Evolutionary conservation across 768 basidiomycete genomes (phyloP).

Genomic region (Trametes meyenii): DNA sequence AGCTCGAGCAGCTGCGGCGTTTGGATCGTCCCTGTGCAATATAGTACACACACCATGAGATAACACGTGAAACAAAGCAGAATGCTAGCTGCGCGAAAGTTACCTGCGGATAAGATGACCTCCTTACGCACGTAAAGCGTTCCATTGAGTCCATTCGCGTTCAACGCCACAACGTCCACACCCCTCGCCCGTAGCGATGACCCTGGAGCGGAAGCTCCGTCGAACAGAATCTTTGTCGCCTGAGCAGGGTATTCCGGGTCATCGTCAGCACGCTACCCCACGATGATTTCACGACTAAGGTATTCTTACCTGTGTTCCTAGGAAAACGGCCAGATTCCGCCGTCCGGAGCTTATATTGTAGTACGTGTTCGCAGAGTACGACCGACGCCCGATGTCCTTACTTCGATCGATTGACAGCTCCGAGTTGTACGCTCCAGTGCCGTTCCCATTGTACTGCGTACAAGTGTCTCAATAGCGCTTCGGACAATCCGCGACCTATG

Average conservation of each 20-base stretch:
- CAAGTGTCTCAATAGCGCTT: background rate
- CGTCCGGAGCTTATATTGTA: background rate
- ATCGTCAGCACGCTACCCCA: too few species aligned
- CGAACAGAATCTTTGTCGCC: background rate
- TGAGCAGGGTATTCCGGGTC: too few species aligned
- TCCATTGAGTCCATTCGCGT: background rate
- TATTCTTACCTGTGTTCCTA: constrained; percentile 2
- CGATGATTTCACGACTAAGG: too few species aligned
- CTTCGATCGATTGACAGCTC: background rate
- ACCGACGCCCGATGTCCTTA: constrained; percentile 1
- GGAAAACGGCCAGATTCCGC: constrained; percentile 1
- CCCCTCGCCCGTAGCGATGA: background rate
- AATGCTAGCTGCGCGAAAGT: background rate
- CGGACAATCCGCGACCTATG: background rate
- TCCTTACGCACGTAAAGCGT: constrained; percentile 1
- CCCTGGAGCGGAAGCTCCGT: background rate
- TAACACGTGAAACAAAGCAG: background rate
- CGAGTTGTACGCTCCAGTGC: constrained; percentile 8
- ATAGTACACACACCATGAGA: too few species aligned
- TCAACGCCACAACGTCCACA: constrained; percentile 2
- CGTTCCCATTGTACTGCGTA: constrained; percentile 1
- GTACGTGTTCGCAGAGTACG: constrained; percentile 10
- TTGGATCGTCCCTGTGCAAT: constrained; percentile 6
- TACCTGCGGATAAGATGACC: constrained; percentile 14
- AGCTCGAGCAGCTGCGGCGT: constrained; percentile 13